Base-by-base conservation (phyloP, 2,329 filamentous ascomycete species). In the Xylaria sp. region DNA sequence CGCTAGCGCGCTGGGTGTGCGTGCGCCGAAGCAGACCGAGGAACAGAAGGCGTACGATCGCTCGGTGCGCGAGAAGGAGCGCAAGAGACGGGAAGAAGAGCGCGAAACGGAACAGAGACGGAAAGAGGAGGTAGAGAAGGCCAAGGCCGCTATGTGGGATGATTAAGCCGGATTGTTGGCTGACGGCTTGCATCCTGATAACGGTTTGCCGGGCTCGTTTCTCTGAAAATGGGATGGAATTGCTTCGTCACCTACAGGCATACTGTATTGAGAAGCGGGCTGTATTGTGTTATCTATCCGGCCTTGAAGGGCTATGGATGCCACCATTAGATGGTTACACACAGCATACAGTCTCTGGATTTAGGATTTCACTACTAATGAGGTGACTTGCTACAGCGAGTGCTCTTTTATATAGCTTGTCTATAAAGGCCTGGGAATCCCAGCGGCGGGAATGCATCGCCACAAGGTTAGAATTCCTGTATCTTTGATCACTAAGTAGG, bases 61-160 rank as follows among this genome's bases (percentile, higher is more conserved):
- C 72, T 91, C 92, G 0, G 84, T 96, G 69, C 89, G 91, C 75
- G 92, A 97, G 81, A 92, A 95, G 81, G 95, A 97, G 84, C 90
- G 89, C 75, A 94, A 89, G 83, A 87, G 88, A 74, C 84, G 90
- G 67, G 92, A 94, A 66, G 87, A 89, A 74, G 93, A 94, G 79
- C 89, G 85, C 76, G 89, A 89, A 65, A 88, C 88, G 65, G 88
- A 90, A 79, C 87, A 82, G 73, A 81, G 82, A 71, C 85, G 83
- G 75, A 86, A 86, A 71, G 88, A 88, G 75, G 88, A 91, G 75
- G 88, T 89, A 39, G 92, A 95, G 78, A 88, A 85, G 79, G 90
- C 91, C n/a, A 97, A 92, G 84, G 87, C 87, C 69, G 90, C 92
- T n/a, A 85, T 97, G 30, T 98, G 96, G 96, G 90, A 96, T 67